Percentiles rank a stretch among this genome's conserved stretches.
Conservation (phyloP, 805 yeast species). For the Yarrowia keelungensis region DNA sequence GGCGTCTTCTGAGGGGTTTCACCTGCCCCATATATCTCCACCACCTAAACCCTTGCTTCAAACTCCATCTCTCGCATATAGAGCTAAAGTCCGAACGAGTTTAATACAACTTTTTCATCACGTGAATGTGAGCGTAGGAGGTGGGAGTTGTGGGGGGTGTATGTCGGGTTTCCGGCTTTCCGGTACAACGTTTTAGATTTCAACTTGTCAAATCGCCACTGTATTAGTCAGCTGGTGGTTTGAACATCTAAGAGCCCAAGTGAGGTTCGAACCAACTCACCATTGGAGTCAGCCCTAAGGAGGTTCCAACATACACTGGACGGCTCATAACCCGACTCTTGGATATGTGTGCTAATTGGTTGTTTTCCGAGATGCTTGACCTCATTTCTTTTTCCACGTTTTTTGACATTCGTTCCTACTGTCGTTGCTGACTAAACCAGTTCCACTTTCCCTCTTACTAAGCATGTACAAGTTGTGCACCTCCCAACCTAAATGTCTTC, state of each 20-base stretch:
- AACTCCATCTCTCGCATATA: background rate
- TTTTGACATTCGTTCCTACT: background rate
- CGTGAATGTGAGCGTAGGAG: background rate
- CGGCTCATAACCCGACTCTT: background rate
- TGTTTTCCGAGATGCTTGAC: no score
- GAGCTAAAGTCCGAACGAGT: conserved; percentile 18
- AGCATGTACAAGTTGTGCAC: conserved; percentile 24
- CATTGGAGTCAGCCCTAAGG: no score
- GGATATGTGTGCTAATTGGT: no score
- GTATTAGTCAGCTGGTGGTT: background rate
- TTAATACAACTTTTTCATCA: conserved; percentile 6
- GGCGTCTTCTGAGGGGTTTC: no score
- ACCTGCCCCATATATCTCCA: no score
- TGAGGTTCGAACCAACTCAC: no score
- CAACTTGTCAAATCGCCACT: background rate
- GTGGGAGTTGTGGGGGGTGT: background rate
- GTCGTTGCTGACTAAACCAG: background rate
- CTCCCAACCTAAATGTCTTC: conserved; percentile 21
- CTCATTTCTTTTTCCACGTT: no score
- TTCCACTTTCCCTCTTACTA: background rate
- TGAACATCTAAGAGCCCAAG: no score
- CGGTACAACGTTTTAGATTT: no score
- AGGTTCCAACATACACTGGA: no score
- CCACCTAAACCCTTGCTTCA: no score
- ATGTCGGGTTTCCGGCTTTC: no score